Evolutionary conservation across 306 rosid genomes (phyloP), one percentile per base, ranked within the genome.

Genomic region (Pyrus communis): DNA sequence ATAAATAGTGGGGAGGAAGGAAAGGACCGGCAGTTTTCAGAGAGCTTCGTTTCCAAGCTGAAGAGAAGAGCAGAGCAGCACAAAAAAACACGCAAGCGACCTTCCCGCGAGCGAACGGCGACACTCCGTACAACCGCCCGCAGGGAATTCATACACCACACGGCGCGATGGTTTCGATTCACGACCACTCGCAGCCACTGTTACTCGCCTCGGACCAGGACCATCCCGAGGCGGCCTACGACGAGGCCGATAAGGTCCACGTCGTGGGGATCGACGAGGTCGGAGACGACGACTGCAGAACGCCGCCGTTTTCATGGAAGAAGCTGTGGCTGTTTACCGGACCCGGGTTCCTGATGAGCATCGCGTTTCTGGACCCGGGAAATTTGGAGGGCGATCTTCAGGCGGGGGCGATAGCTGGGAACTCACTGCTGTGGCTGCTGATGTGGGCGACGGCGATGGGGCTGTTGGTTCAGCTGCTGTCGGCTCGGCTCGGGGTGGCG

Each of bases 271-370:
- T 85, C 73, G 87, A 81, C 67, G 93, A 84, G 5, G 66, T 45
- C 62, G 88, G 67, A 62, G 67, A 38, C 19, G 74, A 28, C 25
- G 75, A 10, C 10, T 4, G 23, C 33, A 45, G 52, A 7, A 31
- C 66, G 14, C 97, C 91, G 28, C 97, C 97, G 30, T 95, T 95
- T 76, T 95, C 99, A 18, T 95, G 98, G 99, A 87, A 81, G 82
- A 95, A 92, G 88, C 96, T 95, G 3, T 95, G 99, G 99, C 87
- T 95, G 5, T 95, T 92, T 79, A 92, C 93, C 0, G 99, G 99
- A 0, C 99, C 99, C 2, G 99, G 99, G 33, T 92, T 95, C 76
- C 85, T 95, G 33, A 92, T 95, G 98, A 95, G 99, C 85, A 92
- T 95, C 64, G 97, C 98, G 5, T 95, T 95, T 62, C 84, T 95